Conservation (phyloP, 805 yeast genomes). For the Ogataea paradorogensis region DNA sequence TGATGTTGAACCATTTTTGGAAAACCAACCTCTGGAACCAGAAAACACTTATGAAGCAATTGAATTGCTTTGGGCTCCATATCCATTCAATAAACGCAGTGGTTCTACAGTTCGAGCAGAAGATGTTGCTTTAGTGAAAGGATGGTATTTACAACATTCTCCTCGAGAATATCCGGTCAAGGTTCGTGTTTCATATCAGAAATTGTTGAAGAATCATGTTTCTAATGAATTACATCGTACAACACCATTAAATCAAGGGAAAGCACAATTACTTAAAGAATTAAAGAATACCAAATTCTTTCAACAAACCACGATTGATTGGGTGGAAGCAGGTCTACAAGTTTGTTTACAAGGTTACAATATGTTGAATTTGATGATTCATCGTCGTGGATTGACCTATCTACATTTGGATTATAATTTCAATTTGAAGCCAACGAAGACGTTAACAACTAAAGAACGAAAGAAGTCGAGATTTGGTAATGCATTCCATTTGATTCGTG, state of each 20-base stretch:
- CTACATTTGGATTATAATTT: conserved; percentile 93
- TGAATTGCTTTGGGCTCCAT: conserved; percentile 74
- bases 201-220: conserved; percentile 73
- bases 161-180: conserved; percentile 61
- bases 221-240: conserved; percentile 63
- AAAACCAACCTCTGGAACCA: conserved; percentile 42
- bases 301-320: conserved; percentile 87
- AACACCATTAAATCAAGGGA: conserved; percentile 42
- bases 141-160: conserved; percentile 75
- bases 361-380: conserved; percentile 86
- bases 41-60: conserved; percentile 56
- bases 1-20: conserved; percentile 51
- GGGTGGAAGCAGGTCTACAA: conserved; percentile 98
- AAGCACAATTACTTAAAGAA: conserved; percentile 58
- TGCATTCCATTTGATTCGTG: conserved; percentile 92
- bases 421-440: conserved; percentile 93
- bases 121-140: conserved; percentile 81
- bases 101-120: conserved; percentile 79
- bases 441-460: conserved; percentile 93
- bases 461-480: conserved; percentile 95
- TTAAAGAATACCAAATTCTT: conserved; percentile 81
- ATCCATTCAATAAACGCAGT: conserved; percentile 75
- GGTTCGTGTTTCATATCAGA: conserved; percentile 84
- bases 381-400: conserved; percentile 86
- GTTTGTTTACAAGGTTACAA: conserved; percentile 91